These are phyloP conservation scores for Pisolithus marmoratus DNA, from an alignment of 768 basidiomycete species.

Conservation along the genomic window DNA sequence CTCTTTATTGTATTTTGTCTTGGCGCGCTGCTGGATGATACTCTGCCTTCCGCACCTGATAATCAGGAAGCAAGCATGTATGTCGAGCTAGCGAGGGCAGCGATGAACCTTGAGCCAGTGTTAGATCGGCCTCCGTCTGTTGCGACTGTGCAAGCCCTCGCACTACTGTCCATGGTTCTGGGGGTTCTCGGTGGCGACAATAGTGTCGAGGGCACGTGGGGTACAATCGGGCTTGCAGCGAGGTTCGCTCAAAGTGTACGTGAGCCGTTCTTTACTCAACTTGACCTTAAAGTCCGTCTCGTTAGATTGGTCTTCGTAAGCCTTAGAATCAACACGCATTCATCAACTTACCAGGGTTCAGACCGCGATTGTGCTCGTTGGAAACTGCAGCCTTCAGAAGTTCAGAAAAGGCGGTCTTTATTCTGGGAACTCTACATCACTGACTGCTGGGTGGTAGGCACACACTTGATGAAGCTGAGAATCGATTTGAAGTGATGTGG, in stretches of 20 bases:
- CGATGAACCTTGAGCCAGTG: conserved; percentile 62
- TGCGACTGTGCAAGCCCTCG: no score
- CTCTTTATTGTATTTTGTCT: conserved; percentile 60
- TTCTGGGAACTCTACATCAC: conserved; percentile 76
- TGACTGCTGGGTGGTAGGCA: conserved; percentile 64
- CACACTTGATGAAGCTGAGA: neutral
- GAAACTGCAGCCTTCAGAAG: conserved; percentile 53
- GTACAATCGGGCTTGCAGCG: conserved; percentile 56
- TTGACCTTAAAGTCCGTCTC: neutral
- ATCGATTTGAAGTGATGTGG: conserved; percentile 1
- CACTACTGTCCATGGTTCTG: conserved; percentile 48
- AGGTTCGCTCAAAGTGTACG: conserved; percentile 66
- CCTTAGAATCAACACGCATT: conserved; percentile 9
- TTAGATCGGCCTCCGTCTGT: conserved; percentile 69
- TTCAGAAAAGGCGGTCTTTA: conserved; percentile 63
- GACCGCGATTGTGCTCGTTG: conserved; percentile 72
- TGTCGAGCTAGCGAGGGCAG: conserved; percentile 57
- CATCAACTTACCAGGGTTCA: conserved; percentile 25
- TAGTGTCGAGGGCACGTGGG: conserved; percentile 66
- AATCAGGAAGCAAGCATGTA: conserved; percentile 48
- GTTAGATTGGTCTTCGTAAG: conserved; percentile 65
- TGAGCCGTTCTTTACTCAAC: conserved; percentile 11
- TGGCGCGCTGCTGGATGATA: conserved; percentile 53
- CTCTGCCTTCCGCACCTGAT: conserved; percentile 46
- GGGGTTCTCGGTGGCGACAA: conserved; percentile 63